Evolutionary conservation across 805 yeast genomes (phyloP), one percentile per base, ranked within the genome.

Genomic region (Cephaloascus fragrans): DNA sequence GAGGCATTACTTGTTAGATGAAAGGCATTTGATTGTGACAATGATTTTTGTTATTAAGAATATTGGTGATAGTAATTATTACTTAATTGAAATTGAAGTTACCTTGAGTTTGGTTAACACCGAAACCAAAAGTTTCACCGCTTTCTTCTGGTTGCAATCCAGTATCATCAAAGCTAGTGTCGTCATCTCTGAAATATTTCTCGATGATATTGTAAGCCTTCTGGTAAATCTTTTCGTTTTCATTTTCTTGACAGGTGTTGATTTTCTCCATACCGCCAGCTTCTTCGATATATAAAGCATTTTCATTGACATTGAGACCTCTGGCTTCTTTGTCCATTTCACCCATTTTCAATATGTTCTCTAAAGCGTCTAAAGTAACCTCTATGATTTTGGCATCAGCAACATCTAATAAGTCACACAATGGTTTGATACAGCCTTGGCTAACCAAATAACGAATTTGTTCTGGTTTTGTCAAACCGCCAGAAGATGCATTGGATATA

Each of bases 221-320:
- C 57, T 83, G 77, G 64, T 93, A 93, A 55, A 93, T 85, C 56
- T 82, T 85, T 57, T 90, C 94, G 63, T 90, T 93, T 55, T 80
- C 85, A 64, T 86, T 88, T 58, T 74, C 77, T 71, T 93, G 98
- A 59, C 95, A 84, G 44, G 85, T 87, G 62, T 83, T 83, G 52
- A 93, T 90, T 69, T 86, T 89, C 61, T 93, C 97, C 79, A 88
- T 83, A 46, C 98, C 98, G 52, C 97, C 97, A 34, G 97, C 97
- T 61, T 90, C 97, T 67, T 93, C 98, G 56, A 93, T 84, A 65
- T 65, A 87, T 45, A 88, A 73, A 19, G 97, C 96, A 57, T 89
- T 83, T 59, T 84, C 86, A 64, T 93, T 93, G 52, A 79, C 72
- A 37, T 71, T 61, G 15, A 80, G 59, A 41, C 83, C 84, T 43